A percentile compares a stretch with the other conserved stretches of the same genome.
These are phyloP conservation scores for Venturia oleaginea DNA, from an alignment of 2,329 filamentous ascomycete species.

Conservation along the genomic window DNA sequence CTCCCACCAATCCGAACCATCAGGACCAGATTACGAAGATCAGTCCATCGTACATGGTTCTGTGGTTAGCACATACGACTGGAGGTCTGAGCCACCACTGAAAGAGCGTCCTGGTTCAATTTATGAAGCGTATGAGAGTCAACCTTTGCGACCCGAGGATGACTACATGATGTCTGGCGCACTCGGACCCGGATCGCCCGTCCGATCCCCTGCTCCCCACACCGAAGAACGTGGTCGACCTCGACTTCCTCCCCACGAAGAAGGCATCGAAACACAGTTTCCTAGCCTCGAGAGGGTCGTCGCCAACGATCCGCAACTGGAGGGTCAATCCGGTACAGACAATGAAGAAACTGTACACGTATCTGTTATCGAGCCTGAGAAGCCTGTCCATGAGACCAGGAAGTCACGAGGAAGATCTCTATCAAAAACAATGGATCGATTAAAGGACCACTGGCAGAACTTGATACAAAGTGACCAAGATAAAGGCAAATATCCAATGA, in stretches of 20 bases:
- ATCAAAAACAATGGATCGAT: background rate
- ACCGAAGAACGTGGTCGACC: background rate
- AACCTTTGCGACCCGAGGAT: background rate
- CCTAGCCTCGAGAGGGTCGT: background rate
- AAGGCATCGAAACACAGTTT: background rate
- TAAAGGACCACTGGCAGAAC: background rate
- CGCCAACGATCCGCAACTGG: background rate
- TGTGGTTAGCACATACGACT: background rate
- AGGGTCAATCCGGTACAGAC: background rate
- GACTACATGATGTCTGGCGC: slow-evolving; percentile 1
- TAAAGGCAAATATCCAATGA: background rate
- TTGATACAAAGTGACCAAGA: background rate
- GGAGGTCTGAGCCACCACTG: background rate
- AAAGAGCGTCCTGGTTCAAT: background rate
- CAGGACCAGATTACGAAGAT: background rate
- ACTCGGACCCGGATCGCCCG: background rate
- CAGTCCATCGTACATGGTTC: background rate
- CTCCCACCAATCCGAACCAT: background rate
- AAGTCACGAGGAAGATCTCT: background rate
- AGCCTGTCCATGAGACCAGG: background rate
- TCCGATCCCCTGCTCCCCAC: background rate
- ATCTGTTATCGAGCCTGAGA: background rate
- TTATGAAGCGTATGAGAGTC: background rate
- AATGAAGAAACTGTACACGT: background rate
- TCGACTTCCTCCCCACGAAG: background rate